Percentiles rank a stretch among this genome's conserved stretches.
Conservation (phyloP, 169 alveolate genomes). For the Condylostoma magnum region DNA sequence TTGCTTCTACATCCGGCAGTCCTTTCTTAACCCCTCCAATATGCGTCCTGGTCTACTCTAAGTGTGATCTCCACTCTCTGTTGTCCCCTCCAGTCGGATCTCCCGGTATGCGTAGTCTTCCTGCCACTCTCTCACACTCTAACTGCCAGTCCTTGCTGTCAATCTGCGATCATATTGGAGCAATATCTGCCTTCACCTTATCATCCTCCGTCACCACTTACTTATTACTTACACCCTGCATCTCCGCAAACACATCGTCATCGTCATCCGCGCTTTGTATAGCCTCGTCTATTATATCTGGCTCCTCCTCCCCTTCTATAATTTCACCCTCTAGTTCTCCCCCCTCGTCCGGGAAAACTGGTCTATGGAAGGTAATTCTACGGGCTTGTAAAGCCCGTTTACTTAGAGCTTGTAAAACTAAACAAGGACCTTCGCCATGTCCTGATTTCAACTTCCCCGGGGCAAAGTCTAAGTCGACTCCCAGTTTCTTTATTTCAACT, state of each 20-base stretch:
- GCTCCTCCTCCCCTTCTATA: constrained; percentile 49
- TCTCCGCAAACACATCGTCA: constrained; percentile 60
- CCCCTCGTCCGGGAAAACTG: constrained; percentile 60
- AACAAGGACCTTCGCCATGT: constrained; percentile 68
- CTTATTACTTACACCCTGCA: constrained; percentile 51
- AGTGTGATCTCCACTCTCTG: constrained; percentile 74
- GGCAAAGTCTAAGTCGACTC: constrained; percentile 62
- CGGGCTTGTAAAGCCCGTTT: constrained; percentile 49
- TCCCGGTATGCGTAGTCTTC: constrained; percentile 53
- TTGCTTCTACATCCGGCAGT: constrained; percentile 63
- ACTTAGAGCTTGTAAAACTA: constrained; percentile 51
- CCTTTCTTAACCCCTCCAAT: constrained; percentile 50
- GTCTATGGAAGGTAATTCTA: constrained; percentile 55
- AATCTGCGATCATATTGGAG: constrained; percentile 50
- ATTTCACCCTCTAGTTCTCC: constrained; percentile 45
- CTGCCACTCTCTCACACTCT: constrained; percentile 75
- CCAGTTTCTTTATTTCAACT: constrained; percentile 65
- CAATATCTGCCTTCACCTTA: constrained; percentile 38
- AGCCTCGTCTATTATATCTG: constrained; percentile 41
- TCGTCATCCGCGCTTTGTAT: constrained; percentile 59
- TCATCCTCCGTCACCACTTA: constrained; percentile 43
- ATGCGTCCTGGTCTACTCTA: constrained; percentile 63
- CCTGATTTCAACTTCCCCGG: constrained; percentile 68
- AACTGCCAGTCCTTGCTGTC: constrained; percentile 69
- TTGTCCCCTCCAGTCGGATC: constrained; percentile 41